These are phyloP conservation scores for Lumnitzera racemosa DNA, from an alignment of 345 rosid species.

Conservation along the genomic window DNA sequence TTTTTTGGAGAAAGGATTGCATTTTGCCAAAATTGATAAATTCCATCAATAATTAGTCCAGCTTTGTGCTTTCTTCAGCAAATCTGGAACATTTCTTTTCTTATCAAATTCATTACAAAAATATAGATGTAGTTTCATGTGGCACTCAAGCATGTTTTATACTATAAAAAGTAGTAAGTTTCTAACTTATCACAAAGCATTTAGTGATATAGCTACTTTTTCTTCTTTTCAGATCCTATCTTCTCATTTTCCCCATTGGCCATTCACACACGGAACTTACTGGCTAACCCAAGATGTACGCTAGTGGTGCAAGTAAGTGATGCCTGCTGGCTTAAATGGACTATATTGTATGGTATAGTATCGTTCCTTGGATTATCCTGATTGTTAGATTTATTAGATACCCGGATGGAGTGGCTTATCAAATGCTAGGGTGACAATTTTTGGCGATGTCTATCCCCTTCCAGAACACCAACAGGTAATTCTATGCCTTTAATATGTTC, in stretches of 20 bases:
- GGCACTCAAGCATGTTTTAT: no score
- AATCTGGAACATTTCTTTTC: no score
- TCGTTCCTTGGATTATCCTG: slow-evolving; percentile 3
- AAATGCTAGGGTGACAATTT: slow-evolving; percentile 91
- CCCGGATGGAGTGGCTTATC: slow-evolving; percentile 99
- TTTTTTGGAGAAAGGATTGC: no score
- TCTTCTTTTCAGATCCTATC: slow-evolving; percentile 61
- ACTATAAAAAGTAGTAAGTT: no score
- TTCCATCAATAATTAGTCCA: no score
- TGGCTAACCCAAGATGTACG: slow-evolving; percentile 86
- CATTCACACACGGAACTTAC: slow-evolving; percentile 83
- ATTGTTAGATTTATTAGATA: slow-evolving; percentile 43
- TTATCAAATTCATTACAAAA: no score
- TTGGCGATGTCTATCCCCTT: slow-evolving; percentile 90
- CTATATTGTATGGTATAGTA: background rate
- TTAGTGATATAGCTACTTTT: background rate
- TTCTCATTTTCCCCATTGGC: slow-evolving; percentile 96
- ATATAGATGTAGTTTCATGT: no score
- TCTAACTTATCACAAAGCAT: background rate
- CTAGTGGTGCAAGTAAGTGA: slow-evolving; percentile 87
- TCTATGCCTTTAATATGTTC: background rate
- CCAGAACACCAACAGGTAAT: slow-evolving; percentile 75
- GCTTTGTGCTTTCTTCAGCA: no score
- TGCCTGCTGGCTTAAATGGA: background rate
- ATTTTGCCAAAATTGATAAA: no score